These are phyloP conservation scores for Aspergillus avenaceus DNA, from an alignment of 495 filamentous ascomycete species.

Conservation along the genomic window DNA sequence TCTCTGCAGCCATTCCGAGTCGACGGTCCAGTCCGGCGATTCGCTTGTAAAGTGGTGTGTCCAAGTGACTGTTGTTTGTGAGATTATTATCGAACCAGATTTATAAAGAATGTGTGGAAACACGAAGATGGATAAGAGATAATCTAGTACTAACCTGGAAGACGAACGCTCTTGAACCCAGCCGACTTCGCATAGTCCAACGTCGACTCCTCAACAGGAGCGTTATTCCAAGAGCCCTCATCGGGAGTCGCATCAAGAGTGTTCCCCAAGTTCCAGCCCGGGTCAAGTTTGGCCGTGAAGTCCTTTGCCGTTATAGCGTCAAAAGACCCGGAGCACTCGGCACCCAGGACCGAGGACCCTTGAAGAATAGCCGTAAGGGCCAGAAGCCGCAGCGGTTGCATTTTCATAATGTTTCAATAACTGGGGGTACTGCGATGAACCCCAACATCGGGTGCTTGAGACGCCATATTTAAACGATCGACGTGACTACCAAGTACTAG, in stretches of 20 bases:
- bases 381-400: conserved; percentile 4
- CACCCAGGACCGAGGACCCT: conserved; percentile 12
- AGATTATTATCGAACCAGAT: no score
- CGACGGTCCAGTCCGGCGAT: conserved; percentile 51
- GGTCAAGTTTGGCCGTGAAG: conserved; percentile 32
- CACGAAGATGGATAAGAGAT: background rate
- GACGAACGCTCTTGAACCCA: conserved; percentile 56
- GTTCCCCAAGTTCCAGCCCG: conserved; percentile 47
- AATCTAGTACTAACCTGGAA: conserved; percentile 40
- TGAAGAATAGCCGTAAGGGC: conserved; percentile 10
- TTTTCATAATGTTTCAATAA: background rate
- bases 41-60: conserved; percentile 50
- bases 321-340: conserved; percentile 32
- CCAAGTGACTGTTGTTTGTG: conserved; percentile 59
- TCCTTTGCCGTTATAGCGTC: conserved; percentile 30
- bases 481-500: background rate
- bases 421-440: no score
- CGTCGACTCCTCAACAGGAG: conserved; percentile 40
- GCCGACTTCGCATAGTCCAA: conserved; percentile 49
- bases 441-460: no score
- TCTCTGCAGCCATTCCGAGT: conserved; percentile 53
- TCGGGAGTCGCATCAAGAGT: conserved; percentile 55
- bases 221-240: conserved; percentile 59
- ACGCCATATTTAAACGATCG: no score
- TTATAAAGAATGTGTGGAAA: no score